Evolutionary conservation across 2,329 filamentous ascomycete species (phyloP).

Genomic region (Trichoderma endophyticum): DNA sequence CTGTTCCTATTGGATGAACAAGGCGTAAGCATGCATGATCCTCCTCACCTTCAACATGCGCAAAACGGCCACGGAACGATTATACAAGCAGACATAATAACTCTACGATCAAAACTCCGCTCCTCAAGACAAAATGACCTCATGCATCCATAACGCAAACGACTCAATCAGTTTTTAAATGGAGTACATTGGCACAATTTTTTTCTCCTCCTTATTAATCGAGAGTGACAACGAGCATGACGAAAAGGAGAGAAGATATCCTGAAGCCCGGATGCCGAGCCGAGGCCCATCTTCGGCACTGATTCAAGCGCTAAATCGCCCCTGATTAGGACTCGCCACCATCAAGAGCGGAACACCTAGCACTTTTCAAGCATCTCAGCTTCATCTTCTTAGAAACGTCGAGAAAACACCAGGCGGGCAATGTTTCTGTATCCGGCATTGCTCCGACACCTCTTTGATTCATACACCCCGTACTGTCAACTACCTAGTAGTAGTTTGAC

Average conservation of each 20-base stretch:
- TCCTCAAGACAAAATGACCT: neutral
- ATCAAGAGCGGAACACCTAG: neutral
- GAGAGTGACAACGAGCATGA: neutral
- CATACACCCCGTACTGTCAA: neutral
- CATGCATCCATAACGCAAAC: neutral
- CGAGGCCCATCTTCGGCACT: conserved; percentile 9
- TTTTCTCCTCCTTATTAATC: neutral
- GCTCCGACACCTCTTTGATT: neutral
- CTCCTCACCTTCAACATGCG: neutral
- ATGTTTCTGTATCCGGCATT: neutral
- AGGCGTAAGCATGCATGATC: neutral
- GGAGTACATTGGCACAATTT: neutral
- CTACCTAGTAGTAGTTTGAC: too few relatives aligned
- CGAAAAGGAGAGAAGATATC: neutral
- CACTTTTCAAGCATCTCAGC: neutral
- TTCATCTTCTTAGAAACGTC: neutral
- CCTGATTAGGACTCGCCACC: neutral
- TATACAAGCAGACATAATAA: neutral
- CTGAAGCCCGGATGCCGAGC: neutral
- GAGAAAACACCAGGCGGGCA: neutral
- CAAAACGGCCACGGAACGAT: neutral
- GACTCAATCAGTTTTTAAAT: neutral
- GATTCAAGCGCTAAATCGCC: neutral
- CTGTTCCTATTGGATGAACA: neutral
- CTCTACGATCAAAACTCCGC: neutral